phyloP scores from a whole-genome alignment of 495 filamentous ascomycete genomes.

The Podospora australis region DNA sequence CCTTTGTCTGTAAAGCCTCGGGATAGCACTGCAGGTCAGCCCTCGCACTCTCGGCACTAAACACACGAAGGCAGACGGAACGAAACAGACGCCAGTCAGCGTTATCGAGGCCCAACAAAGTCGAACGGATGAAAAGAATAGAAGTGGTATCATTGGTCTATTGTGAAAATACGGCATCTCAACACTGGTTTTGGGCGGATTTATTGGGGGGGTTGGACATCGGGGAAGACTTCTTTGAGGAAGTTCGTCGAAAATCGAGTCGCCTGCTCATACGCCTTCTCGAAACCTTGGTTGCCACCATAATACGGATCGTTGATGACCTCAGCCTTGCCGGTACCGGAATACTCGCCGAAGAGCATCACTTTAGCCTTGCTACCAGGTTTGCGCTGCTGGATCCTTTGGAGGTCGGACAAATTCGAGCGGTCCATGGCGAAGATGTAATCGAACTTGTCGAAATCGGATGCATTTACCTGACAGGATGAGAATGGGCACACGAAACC shows the following conservation, averaged over 20 bases:
- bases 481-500: neutral
- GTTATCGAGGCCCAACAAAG: too few relatives aligned
- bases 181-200: neutral
- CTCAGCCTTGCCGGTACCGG: slow-evolving; percentile 54
- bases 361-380: slow-evolving; percentile 52
- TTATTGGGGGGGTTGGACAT: slow-evolving; percentile 18
- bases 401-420: slow-evolving; percentile 68
- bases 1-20: neutral
- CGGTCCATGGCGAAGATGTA: slow-evolving; percentile 94
- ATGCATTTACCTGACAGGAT: slow-evolving; percentile 20
- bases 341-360: slow-evolving; percentile 81
- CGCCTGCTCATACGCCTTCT: slow-evolving; percentile 78
- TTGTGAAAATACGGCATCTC: neutral
- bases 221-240: slow-evolving; percentile 46
- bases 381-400: slow-evolving; percentile 50
- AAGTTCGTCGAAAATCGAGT: slow-evolving; percentile 74
- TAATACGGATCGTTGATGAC: slow-evolving; percentile 94
- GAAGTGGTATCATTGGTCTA: slow-evolving; percentile 8
- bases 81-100: neutral
- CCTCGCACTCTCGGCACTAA: too few relatives aligned
- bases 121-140: neutral
- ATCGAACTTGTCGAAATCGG: slow-evolving; percentile 76
- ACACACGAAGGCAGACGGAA: neutral
- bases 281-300: slow-evolving; percentile 74
- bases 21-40: too few relatives aligned